phyloP scores from a whole-genome alignment of 2,329 filamentous ascomycete species.

The Elsinoe ampelina region DNA sequence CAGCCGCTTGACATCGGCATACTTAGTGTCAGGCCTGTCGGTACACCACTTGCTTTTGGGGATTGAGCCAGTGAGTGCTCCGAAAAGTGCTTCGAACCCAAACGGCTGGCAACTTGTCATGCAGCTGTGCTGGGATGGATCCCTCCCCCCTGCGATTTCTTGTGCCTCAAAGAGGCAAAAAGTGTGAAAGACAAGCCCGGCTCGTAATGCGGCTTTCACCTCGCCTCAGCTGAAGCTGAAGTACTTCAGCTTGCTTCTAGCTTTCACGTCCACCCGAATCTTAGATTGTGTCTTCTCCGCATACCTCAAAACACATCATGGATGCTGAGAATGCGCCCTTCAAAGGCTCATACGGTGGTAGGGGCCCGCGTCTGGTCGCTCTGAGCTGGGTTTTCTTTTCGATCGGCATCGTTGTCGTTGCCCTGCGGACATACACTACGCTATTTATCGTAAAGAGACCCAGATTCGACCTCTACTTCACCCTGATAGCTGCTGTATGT shows the following conservation, averaged over 20 bases:
- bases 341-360: background rate
- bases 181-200: background rate
- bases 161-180: background rate
- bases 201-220: background rate
- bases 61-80: background rate
- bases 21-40: background rate
- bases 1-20: background rate
- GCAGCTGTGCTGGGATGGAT: background rate
- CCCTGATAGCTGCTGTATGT: background rate
- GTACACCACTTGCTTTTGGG: constrained; percentile 6
- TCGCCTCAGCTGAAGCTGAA: background rate
- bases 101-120: background rate
- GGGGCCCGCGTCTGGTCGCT: background rate
- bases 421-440: background rate
- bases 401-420: background rate
- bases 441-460: constrained; percentile 2
- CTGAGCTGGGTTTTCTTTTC: constrained; percentile 9
- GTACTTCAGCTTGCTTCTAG: background rate
- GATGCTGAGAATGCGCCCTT: background rate
- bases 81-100: background rate
- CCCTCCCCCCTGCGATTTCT: background rate
- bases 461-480: constrained; percentile 1
- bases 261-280: background rate
- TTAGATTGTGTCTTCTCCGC: background rate
- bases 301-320: background rate